phyloP scores from a whole-genome alignment of 257 asterid species.

The Rubia yunnanensis region DNA sequence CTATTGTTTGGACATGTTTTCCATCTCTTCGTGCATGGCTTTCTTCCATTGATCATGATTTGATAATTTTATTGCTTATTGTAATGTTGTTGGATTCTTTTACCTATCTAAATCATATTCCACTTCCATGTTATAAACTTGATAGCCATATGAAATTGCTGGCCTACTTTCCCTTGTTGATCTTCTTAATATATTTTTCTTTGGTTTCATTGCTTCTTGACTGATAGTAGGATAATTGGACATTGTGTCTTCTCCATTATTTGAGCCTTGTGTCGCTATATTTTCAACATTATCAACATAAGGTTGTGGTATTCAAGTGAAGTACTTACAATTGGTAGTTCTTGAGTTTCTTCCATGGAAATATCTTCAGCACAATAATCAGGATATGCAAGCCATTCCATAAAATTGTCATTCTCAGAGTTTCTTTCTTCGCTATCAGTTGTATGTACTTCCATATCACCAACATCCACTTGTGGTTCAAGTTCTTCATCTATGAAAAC shows the following conservation, averaged over 20 bases:
- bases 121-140: not conserved
- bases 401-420: no score
- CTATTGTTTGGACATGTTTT: no score
- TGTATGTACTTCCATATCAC: not conserved
- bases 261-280: no score
- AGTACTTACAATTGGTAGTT: not conserved
- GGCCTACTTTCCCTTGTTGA: not conserved
- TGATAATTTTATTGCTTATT: not conserved
- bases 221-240: no score
- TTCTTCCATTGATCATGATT: not conserved
- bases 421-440: no score
- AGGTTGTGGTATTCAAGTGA: no score
- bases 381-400: not conserved
- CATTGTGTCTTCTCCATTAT: no score
- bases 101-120: no score
- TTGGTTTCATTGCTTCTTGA: not conserved
- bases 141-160: not conserved
- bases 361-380: not conserved
- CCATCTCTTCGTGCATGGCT: no score
- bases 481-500: not conserved
- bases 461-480: not conserved
- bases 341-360: not conserved
- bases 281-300: no score
- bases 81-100: not conserved
- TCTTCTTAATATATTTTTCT: not conserved